A percentile compares a stretch with the other conserved stretches of the same genome.
These are phyloP conservation scores for Yamadazyma siamensis DNA, from an alignment of 1,139 yeast genomes.

Conservation along the genomic window DNA sequence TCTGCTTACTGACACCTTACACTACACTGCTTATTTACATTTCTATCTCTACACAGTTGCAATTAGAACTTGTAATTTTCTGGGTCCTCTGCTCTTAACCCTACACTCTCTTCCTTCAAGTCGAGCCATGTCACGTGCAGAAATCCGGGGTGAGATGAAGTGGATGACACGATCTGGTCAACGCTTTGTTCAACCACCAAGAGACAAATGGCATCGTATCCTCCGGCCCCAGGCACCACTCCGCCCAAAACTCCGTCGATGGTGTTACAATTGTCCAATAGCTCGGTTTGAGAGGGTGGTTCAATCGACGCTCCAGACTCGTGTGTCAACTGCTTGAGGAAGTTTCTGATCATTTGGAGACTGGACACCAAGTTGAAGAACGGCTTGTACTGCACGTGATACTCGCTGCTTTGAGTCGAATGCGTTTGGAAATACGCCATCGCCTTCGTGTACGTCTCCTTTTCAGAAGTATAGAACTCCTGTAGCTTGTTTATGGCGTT, in stretches of 20 bases:
- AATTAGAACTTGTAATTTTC: too few species aligned
- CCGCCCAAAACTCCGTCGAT: constrained; percentile 84
- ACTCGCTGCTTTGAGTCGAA: neutral
- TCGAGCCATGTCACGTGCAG: constrained; percentile 60
- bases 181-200: constrained; percentile 53
- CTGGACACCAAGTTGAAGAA: constrained; percentile 28
- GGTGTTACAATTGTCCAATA: constrained; percentile 58
- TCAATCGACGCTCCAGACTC: constrained; percentile 84
- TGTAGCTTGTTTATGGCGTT: constrained; percentile 42
- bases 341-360: constrained; percentile 47
- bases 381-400: constrained; percentile 11
- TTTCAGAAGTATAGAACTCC: constrained; percentile 20
- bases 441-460: constrained; percentile 17
- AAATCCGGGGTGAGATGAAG: constrained; percentile 28
- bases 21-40: too few species aligned
- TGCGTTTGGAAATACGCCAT: constrained; percentile 6
- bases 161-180: constrained; percentile 29
- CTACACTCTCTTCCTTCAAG: constrained; percentile 55
- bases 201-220: constrained; percentile 85
- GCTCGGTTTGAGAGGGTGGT: constrained; percentile 68
- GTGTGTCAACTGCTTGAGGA: constrained; percentile 57
- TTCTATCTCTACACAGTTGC: too few species aligned
- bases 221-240: constrained; percentile 98
- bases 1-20: too few species aligned
- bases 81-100: constrained; percentile 39